Evolutionary conservation across 495 filamentous ascomycete species (phyloP).

Genomic region (Aspergillus olivimuriae): DNA sequence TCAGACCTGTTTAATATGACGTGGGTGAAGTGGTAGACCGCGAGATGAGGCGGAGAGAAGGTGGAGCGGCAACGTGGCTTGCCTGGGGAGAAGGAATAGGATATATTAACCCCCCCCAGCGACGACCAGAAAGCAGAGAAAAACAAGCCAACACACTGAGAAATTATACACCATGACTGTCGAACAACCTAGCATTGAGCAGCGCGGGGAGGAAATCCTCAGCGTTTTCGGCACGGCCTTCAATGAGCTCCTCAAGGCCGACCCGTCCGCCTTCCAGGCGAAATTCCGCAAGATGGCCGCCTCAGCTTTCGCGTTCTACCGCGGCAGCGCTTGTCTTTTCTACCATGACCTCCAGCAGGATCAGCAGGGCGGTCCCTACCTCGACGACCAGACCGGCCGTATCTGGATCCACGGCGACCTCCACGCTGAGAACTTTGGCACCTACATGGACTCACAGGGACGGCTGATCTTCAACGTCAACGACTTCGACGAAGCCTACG

Average conservation of each 20-base stretch:
- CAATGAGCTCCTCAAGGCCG: constrained; percentile 7
- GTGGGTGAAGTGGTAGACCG: too few species aligned
- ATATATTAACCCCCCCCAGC: too few species aligned
- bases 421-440: constrained; percentile 15
- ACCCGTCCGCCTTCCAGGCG: constrained; percentile 11
- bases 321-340: constrained; percentile 12
- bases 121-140: too few species aligned
- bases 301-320: constrained; percentile 16
- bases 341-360: constrained; percentile 10
- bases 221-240: constrained; percentile 8
- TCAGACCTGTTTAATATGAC: too few species aligned
- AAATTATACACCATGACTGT: constrained; percentile 6
- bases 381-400: constrained; percentile 4
- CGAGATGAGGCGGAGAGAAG: too few species aligned
- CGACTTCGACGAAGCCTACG: constrained; percentile 15
- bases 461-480: constrained; percentile 14
- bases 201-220: constrained; percentile 13
- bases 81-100: too few species aligned
- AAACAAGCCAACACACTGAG: too few species aligned
- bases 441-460: constrained; percentile 13
- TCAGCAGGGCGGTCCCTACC: constrained; percentile 1
- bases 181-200: constrained; percentile 1
- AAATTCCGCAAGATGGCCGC: constrained; percentile 17
- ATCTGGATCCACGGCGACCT: constrained; percentile 16
- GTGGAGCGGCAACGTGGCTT: too few species aligned